phyloP scores from a whole-genome alignment of 768 basidiomycete genomes.

The Boletus subparvulus region DNA sequence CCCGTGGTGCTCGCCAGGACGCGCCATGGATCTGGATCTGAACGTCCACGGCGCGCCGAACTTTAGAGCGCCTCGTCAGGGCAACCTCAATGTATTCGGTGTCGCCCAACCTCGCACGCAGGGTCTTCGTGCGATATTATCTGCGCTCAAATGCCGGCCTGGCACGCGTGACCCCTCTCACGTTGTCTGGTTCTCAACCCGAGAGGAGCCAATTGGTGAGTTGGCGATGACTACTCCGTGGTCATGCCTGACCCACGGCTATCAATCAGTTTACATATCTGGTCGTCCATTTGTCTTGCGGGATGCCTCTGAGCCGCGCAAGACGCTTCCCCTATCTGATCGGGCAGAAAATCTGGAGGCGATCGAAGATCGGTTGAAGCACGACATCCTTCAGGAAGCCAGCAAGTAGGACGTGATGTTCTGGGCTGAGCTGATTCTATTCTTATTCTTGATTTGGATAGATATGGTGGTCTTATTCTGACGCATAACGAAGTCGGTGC shows the following conservation, averaged over 20 bases:
- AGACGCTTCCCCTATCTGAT: slow-evolving; percentile 79
- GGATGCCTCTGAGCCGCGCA: slow-evolving; percentile 80
- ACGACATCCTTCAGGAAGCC: slow-evolving; percentile 88
- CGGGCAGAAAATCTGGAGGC: slow-evolving; percentile 94
- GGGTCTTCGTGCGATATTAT: slow-evolving; percentile 87
- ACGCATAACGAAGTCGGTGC: slow-evolving; percentile 91
- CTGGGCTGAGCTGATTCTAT: not conserved
- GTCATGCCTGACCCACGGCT: slow-evolving; percentile 2
- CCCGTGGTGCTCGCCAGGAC: slow-evolving; percentile 45
- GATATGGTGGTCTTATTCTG: slow-evolving; percentile 86
- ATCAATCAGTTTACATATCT: slow-evolving; percentile 68
- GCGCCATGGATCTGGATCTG: slow-evolving; percentile 87
- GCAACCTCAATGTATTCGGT: slow-evolving; percentile 88
- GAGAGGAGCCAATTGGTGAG: slow-evolving; percentile 92
- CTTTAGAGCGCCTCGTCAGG: slow-evolving; percentile 80
- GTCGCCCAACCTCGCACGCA: slow-evolving; percentile 94
- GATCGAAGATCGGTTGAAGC: slow-evolving; percentile 85
- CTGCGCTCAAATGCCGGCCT: slow-evolving; percentile 75
- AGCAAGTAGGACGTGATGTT: slow-evolving; percentile 44
- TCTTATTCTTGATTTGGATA: slow-evolving; percentile 30
- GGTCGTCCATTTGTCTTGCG: slow-evolving; percentile 91
- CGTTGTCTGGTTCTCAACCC: slow-evolving; percentile 94
- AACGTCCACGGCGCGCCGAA: slow-evolving; percentile 95
- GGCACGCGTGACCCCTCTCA: slow-evolving; percentile 61
- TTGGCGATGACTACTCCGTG: slow-evolving; percentile 3